These are phyloP conservation scores for Sporobolomyces pararoseus DNA, from an alignment of 768 basidiomycete species.

Conservation along the genomic window DNA sequence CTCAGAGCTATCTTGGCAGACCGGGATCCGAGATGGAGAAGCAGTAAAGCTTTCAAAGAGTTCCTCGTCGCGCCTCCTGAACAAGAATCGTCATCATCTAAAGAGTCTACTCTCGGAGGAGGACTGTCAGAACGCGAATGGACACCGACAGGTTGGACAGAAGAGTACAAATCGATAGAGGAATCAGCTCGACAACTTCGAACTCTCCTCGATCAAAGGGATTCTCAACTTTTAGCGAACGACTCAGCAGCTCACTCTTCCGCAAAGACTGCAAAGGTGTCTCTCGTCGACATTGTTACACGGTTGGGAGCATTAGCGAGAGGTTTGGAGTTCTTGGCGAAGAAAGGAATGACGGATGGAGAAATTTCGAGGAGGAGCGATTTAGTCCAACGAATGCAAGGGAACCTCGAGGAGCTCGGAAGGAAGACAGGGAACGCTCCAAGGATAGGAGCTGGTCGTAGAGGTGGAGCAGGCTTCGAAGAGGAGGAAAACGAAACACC, in stretches of 20 bases:
- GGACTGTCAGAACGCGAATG: conserved; percentile 49
- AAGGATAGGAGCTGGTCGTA: conserved; percentile 53
- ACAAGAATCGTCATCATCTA: conserved; percentile 47
- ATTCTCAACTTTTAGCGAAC: conserved; percentile 74
- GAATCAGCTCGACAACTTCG: conserved; percentile 72
- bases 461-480: conserved; percentile 1
- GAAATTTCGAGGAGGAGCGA: conserved; percentile 84
- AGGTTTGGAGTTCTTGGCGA: conserved; percentile 63
- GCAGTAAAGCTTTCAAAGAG: conserved; percentile 70
- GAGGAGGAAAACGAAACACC: conserved; percentile 26
- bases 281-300: conserved; percentile 69
- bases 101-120: conserved; percentile 45
- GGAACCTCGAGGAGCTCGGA: conserved; percentile 82
- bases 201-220: conserved; percentile 79
- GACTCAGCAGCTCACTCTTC: conserved; percentile 68
- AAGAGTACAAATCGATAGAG: conserved; percentile 78
- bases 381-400: conserved; percentile 79
- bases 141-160: conserved; percentile 77
- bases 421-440: conserved; percentile 75
- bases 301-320: conserved; percentile 68
- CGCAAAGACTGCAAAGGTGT: conserved; percentile 79
- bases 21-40: conserved; percentile 78
- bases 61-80: conserved; percentile 78
- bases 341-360: conserved; percentile 78
- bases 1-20: conserved; percentile 77